Evolutionary conservation across 2,329 filamentous ascomycete species (phyloP).

Genomic region (Colletotrichum sidae): DNA sequence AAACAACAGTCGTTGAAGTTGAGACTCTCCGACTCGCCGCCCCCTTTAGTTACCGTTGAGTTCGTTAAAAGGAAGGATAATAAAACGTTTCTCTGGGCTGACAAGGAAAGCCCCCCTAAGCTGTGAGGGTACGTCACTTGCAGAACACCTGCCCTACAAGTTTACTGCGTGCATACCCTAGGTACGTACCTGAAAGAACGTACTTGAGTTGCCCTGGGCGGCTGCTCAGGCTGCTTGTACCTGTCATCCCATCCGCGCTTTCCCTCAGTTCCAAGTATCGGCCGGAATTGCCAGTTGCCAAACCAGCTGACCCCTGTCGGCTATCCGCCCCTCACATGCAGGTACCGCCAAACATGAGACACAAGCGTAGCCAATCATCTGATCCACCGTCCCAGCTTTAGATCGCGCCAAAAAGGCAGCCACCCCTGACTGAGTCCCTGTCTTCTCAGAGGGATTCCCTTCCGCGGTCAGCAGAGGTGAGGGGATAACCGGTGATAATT

Average conservation of each 20-base stretch:
- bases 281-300: slow-evolving; percentile 24
- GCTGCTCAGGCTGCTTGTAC: slow-evolving; percentile 1
- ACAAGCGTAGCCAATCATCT: slow-evolving; percentile 31
- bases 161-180: no score
- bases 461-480: neutral
- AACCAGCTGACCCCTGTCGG: slow-evolving; percentile 16
- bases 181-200: no score
- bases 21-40: neutral
- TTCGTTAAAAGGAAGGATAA: no score
- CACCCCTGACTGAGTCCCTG: slow-evolving; percentile 23
- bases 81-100: no score
- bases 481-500: no score
- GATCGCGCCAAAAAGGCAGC: slow-evolving; percentile 21
- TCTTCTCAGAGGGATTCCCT: neutral
- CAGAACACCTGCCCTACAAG: no score
- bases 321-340: slow-evolving; percentile 34
- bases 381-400: slow-evolving; percentile 5
- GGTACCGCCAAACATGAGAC: slow-evolving; percentile 38
- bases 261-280: neutral
- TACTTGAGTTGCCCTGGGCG: neutral
- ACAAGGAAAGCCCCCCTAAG: no score
- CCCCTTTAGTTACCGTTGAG: neutral
- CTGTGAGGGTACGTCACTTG: no score
- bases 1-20: neutral
- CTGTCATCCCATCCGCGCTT: neutral